A percentile compares a stretch with the other conserved stretches of the same genome.
These are phyloP conservation scores for Ophiocordyceps camponoti-floridani DNA, from an alignment of 2,329 filamentous ascomycete species.

Conservation along the genomic window DNA sequence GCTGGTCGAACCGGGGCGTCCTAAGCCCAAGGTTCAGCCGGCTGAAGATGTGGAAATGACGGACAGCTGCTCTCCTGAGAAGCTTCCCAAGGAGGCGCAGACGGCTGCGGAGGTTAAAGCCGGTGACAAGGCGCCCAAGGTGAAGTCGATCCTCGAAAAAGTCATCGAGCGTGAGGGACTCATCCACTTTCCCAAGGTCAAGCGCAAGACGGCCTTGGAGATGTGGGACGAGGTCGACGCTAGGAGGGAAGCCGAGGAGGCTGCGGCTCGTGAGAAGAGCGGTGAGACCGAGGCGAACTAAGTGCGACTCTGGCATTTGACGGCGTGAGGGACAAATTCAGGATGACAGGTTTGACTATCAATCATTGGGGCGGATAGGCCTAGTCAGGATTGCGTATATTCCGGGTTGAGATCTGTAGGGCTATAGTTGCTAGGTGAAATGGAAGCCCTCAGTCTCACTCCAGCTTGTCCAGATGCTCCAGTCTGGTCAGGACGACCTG, in stretches of 20 bases:
- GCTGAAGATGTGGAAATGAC: not conserved
- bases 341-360: not conserved
- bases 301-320: not conserved
- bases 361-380: not conserved
- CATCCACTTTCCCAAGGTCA: not conserved
- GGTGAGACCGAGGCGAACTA: not conserved
- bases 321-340: not conserved
- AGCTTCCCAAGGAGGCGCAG: not conserved
- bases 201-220: slow-evolving; percentile 9
- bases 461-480: slow-evolving; percentile 91
- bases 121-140: not conserved
- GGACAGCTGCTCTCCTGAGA: not conserved
- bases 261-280: not conserved
- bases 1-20: not conserved
- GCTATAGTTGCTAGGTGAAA: not conserved
- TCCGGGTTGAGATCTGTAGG: not conserved
- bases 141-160: not conserved
- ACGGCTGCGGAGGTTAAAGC: not conserved
- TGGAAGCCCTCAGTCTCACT: slow-evolving; percentile 19
- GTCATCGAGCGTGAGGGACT: slow-evolving; percentile 9
- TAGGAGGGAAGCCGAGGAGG: not conserved
- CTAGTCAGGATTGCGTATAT: not conserved
- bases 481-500: slow-evolving; percentile 87
- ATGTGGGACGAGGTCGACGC: slow-evolving; percentile 7
- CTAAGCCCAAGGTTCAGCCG: not conserved